Base-by-base conservation (phyloP, 352 stramenopile genomes). In the Phytophthora sp. region DNA sequence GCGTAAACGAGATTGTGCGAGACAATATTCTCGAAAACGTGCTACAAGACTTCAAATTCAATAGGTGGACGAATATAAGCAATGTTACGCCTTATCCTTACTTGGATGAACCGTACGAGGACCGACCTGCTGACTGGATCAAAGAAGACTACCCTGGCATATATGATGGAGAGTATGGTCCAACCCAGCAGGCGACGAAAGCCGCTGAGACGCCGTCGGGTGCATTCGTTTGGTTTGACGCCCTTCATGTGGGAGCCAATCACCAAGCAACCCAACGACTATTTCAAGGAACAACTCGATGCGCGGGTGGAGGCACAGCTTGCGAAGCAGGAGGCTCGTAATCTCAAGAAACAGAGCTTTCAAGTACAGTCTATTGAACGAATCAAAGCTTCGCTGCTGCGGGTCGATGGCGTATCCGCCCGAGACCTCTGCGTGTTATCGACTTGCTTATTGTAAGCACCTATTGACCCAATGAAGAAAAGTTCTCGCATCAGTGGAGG, bases 401-500 rank as follows among this genome's bases (percentile, higher is more conserved):
- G 9, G 4, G 11, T 3, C 18, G 5, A 6, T 4, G n/a, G 2
- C n/a, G 20, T 45, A 12, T 13, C 46, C 1, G 57, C 16, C 1
- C 15, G 33, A 58, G 35, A 66, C 1, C 0, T 62, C 18, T 47
- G 39, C 16, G 18, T 65, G 3, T 41, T 54, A 47, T 62, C 26
- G 50, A 31, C 0, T 9, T 60, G 16, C 39, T 55, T 15, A 47
- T 66, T 16, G 20, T 42, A 0, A 23, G 39, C 21, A 51, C 15
- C n/a, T 6, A 36, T 51, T 15, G 26, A 9, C 27, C 26, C 23
- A n/a, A 39, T n/a, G 8, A 50, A 30, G 38, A 45, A 23, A 61
- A 67, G 2, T 13, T 61, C 7, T 18, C 18, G 3, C 24, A 57
- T 20, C 42, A 56, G 13, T 57, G 44, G 44, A 51, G n/a, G 44